Evolutionary conservation across 176 grass and related monocot genomes (phyloP).

Genomic region (Aegilops speltoides): DNA sequence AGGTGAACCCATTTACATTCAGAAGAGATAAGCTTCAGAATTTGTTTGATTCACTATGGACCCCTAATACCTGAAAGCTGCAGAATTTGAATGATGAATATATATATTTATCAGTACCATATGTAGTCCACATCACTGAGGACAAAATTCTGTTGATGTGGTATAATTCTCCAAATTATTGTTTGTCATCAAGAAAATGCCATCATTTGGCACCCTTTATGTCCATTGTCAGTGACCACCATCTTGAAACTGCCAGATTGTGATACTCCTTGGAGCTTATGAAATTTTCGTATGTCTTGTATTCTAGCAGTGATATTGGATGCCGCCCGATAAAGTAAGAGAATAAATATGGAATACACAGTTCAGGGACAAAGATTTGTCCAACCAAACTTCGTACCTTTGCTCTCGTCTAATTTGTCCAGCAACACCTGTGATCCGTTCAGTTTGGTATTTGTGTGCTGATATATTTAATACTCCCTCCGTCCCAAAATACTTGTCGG

Average conservation of each 20-base stretch:
- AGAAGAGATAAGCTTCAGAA: neutral
- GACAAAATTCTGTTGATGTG: neutral
- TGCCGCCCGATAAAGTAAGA: constrained; percentile 10
- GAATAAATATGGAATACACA: constrained; percentile 2
- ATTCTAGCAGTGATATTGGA: constrained; percentile 22
- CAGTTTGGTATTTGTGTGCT: neutral
- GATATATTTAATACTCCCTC: constrained; percentile 7
- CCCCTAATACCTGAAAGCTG: neutral
- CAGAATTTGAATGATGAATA: neutral
- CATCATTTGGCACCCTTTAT: neutral
- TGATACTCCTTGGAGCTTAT: constrained; percentile 4
- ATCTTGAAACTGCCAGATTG: constrained; percentile 9
- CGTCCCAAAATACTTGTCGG: too few species aligned
- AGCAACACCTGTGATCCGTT: neutral
- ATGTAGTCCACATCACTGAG: neutral
- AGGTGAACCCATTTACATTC: neutral
- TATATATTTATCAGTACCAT: neutral
- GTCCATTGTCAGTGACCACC: neutral
- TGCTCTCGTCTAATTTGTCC: neutral
- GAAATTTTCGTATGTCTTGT: neutral
- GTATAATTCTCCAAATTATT: neutral
- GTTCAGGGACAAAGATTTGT: constrained; percentile 6
- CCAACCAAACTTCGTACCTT: neutral
- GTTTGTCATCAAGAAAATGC: constrained; percentile 8
- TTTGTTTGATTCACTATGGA: neutral